Evolutionary conservation across 257 asterid species (phyloP).

Genomic region (Cordia subcordata): DNA sequence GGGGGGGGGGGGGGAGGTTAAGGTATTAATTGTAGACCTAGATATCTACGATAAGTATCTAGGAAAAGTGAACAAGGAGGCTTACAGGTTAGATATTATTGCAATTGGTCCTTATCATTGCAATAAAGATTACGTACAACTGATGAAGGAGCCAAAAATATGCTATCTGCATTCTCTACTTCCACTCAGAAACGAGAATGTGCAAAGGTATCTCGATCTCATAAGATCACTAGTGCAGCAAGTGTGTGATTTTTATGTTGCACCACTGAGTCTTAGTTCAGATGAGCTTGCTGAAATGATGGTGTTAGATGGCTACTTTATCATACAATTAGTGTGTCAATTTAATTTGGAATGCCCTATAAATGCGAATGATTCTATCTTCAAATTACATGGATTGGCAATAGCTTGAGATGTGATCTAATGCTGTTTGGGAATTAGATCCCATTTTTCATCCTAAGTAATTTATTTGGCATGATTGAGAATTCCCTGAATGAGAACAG

Average conservation of each 20-base stretch:
- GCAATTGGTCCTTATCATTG: conserved; percentile 14
- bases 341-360: not conserved
- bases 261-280: no score
- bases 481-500: not conserved
- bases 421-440: conserved; percentile 11
- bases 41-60: no score
- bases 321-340: not conserved
- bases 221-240: no score
- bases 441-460: not conserved
- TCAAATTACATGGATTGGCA: conserved; percentile 1
- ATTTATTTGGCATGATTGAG: conserved; percentile 1
- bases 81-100: conserved; percentile 6
- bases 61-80: not conserved
- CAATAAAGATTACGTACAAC: not conserved
- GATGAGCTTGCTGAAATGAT: no score
- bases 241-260: no score
- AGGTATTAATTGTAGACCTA: no score
- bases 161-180: not conserved
- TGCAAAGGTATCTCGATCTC: not conserved
- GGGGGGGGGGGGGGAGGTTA: no score
- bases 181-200: not conserved
- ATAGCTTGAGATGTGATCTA: conserved; percentile 3
- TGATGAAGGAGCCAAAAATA: conserved; percentile 6
- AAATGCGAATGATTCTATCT: not conserved
- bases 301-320: not conserved